A percentile compares a stretch with the other conserved stretches of the same genome.
Conservation (phyloP, 2,329 filamentous ascomycete genomes). For the Diaporthe citri region DNA sequence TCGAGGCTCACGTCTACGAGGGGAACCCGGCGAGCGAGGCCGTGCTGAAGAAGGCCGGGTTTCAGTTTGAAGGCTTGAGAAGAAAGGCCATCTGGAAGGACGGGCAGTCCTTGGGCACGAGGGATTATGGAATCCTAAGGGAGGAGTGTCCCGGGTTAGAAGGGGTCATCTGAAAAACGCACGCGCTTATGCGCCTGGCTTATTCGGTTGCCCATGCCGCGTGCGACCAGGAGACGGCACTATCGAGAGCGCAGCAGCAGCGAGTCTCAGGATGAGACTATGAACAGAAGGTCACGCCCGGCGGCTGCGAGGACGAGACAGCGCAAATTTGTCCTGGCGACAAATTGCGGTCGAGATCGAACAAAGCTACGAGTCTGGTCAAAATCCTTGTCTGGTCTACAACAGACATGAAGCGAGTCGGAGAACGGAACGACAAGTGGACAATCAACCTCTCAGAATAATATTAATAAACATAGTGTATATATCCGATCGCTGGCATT, state of each 20-base stretch:
- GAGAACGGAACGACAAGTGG: neutral
- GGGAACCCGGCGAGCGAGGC: constrained; percentile 56
- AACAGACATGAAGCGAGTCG: neutral
- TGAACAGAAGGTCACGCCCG: neutral
- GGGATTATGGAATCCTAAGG: constrained; percentile 55
- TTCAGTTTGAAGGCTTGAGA: constrained; percentile 57
- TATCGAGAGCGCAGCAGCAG: neutral
- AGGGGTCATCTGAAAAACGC: constrained; percentile 38
- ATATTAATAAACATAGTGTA: neutral
- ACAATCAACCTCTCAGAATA: neutral
- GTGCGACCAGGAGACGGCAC: neutral
- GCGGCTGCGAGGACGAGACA: neutral
- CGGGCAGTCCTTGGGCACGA: constrained; percentile 54
- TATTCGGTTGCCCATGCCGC: neutral
- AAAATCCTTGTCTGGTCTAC: neutral
- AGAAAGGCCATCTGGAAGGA: constrained; percentile 58
- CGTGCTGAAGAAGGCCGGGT: constrained; percentile 60
- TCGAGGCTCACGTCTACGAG: constrained; percentile 55
- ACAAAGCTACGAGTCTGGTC: neutral
- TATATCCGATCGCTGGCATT: neutral
- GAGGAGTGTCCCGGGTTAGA: constrained; percentile 46
- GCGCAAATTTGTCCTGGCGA: neutral
- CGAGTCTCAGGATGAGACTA: neutral
- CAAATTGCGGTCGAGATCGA: neutral
- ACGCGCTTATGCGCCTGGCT: neutral